A percentile compares a stretch with the other conserved stretches of the same genome.
phyloP scores from a whole-genome alignment of 2,329 filamentous ascomycete genomes.

The Ophiostoma sp. region DNA sequence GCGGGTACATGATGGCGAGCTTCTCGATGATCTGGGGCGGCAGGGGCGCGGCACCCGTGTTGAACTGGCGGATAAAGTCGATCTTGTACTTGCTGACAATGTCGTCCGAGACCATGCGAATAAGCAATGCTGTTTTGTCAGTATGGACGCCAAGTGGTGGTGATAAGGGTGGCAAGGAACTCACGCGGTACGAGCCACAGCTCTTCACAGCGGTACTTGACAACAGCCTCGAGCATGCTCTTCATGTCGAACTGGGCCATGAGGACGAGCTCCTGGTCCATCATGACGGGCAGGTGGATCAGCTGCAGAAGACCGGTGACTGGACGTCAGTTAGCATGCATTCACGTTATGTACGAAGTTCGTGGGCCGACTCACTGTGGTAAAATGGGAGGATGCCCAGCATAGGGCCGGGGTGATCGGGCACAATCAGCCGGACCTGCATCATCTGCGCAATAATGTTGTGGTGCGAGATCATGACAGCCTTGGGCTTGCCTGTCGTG shows the following conservation, averaged over 20 bases:
- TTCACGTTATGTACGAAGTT: background rate
- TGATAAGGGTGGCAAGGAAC: too few species aligned
- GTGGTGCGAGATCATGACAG: slow-evolving; percentile 50
- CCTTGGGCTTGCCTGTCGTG: slow-evolving; percentile 47
- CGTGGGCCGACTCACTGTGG: slow-evolving; percentile 30
- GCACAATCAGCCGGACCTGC: slow-evolving; percentile 57
- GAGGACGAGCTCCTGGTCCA: slow-evolving; percentile 68
- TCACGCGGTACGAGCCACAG: slow-evolving; percentile 54
- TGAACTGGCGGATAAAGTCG: slow-evolving; percentile 55
- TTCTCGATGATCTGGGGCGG: slow-evolving; percentile 58
- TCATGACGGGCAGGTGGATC: slow-evolving; percentile 61
- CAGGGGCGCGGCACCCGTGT: slow-evolving; percentile 61
- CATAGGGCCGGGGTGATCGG: slow-evolving; percentile 37
- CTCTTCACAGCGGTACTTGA: slow-evolving; percentile 55
- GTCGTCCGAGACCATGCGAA: slow-evolving; percentile 59
- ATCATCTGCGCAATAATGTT: slow-evolving; percentile 63
- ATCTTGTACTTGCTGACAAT: slow-evolving; percentile 59
- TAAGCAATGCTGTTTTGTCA: slow-evolving; percentile 41
- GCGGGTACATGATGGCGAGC: slow-evolving; percentile 57
- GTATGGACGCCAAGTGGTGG: too few species aligned
- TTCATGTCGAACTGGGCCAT: slow-evolving; percentile 64
- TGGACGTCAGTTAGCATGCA: background rate
- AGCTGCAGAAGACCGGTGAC: slow-evolving; percentile 62
- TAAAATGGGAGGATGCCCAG: slow-evolving; percentile 34
- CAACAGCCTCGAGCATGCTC: slow-evolving; percentile 54